Base-by-base conservation (phyloP, 345 rosid genomes). In the Salix udensis region DNA sequence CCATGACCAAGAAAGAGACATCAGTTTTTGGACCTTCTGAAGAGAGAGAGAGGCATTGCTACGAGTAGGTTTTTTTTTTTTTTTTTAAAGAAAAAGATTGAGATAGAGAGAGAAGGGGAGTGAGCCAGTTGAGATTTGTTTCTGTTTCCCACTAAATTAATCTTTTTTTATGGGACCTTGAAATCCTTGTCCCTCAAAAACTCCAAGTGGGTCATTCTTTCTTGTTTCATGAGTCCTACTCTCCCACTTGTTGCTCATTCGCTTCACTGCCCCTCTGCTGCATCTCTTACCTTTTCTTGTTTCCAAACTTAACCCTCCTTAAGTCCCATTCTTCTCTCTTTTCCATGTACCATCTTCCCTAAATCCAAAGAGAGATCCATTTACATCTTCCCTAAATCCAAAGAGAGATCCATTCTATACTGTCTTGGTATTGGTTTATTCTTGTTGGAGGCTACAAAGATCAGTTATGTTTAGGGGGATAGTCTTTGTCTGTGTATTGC, bases 161-260 rank as follows among this genome's bases (percentile, higher is more conserved):
- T 37, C 72, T 79, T 85, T 82, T 34, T 80, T 31, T 55, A 76
- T 73, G 78, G 84, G 87, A 80, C 84, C 84, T 46, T 77, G 74
- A 82, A 87, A 82, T 80, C 84, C 79, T 58, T 77, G 78, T 78
- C 79, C 77, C 77, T 80, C 81, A 30, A 79, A 77, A 61, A 74
- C 77, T 70, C 72, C 71, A 77, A 80, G 82, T 85, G 87, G 87
- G 86, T 67, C 85, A 77, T 52, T 76, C 65, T 70, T 75, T 55
- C 34, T 77, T 66, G 39, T 9, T 77, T 40, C 67, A 64, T 55
- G 80, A 74, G 83, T 82, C 87, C 85, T 84, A 81, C 86, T 73
- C 75, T 83, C 84, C 85, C 87, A 83, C 88, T 85, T 80, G 90
- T 70, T 80, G 75, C 68, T 74, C 75, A 23, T 6, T 31, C 28